Conservation (phyloP, 495 filamentous ascomycete genomes). For the Corynascus novoguineensis region DNA sequence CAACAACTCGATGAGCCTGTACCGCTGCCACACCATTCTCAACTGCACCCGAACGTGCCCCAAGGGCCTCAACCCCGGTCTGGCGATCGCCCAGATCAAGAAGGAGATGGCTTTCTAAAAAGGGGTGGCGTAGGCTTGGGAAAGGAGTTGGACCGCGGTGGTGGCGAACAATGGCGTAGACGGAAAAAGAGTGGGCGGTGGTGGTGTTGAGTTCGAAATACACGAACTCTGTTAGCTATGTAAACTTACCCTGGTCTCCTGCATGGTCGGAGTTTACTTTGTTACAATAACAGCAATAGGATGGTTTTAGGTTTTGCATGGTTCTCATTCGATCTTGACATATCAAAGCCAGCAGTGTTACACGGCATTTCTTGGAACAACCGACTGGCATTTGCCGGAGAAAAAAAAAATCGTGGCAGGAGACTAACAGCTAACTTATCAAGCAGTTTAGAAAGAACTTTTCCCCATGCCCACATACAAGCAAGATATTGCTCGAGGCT, state of each 20-base stretch:
- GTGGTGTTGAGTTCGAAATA: constrained; percentile 5
- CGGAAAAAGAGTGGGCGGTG: not conserved
- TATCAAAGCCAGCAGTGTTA: not conserved
- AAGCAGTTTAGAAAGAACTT: not conserved
- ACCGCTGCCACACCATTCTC: constrained; percentile 97
- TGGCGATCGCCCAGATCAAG: constrained; percentile 96
- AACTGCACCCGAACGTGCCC: constrained; percentile 96
- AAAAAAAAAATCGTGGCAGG: not conserved
- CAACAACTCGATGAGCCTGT: constrained; percentile 97
- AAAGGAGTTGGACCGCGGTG: too few relatives aligned
- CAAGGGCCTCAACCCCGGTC: constrained; percentile 94
- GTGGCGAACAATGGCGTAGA: not conserved
- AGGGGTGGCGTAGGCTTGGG: too few relatives aligned
- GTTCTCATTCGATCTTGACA: not conserved
- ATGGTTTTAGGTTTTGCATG: constrained; percentile 12
- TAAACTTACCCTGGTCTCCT: constrained; percentile 31
- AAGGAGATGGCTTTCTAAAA: constrained; percentile 79
- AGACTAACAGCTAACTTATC: not conserved
- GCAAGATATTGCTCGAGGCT: too few relatives aligned
- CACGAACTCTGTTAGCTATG: constrained; percentile 23
- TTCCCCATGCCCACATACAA: not conserved
- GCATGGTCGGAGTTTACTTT: constrained; percentile 37
- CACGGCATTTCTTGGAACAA: not conserved
- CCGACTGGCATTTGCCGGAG: not conserved
- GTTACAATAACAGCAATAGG: constrained; percentile 28